Base-by-base conservation (phyloP, 768 basidiomycete species). In the Leucocoprinus birnbaumii region DNA sequence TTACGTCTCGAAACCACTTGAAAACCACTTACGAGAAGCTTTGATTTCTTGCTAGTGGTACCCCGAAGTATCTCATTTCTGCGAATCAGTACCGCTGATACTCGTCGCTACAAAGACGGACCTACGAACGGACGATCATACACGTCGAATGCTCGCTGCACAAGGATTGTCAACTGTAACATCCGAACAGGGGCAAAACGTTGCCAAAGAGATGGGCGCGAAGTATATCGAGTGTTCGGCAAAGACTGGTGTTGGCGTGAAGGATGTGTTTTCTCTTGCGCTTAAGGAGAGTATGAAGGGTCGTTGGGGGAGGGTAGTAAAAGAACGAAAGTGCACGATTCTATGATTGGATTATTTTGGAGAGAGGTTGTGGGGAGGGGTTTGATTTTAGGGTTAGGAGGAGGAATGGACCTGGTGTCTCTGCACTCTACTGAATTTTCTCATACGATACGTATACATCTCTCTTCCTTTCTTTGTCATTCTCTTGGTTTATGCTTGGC, bases 31-130 rank as follows among this genome's bases (percentile, higher is more conserved):
- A 31, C 31, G 31, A 31, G 6, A 31, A 5, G 31, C 21, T 34
- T 9, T 3, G 35, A 16, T 31, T 47, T 38, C 22, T 34, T 22
- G 21, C 35, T 65, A 95, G 92, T 94, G 94, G 94, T 87, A 86
- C 74, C 87, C 93, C 44, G 90, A 98, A 73, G 90, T 95, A 34
- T 85, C 89, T 27, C 94, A 95, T 66, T 95, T 95, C 67, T 94
- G 93, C 74, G 87, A 89, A 65, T 84, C 83, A 59, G 91, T 92
- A 2, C 94, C 96, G 2, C 75, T 94, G 58, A 87, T 98, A 63
- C 83, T 98, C 46, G 91, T 98, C 58, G 96, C 85, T 27, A 97
- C 94, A 8, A 98, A 99, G 75, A 91, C 80, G 22, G 96, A 99
- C 74, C 77, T 98, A 27, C 85, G 96, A 26, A 72, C 80, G 51